Evolutionary conservation across 768 basidiomycete species (phyloP).

Genomic region (Leccinum ochraceum): DNA sequence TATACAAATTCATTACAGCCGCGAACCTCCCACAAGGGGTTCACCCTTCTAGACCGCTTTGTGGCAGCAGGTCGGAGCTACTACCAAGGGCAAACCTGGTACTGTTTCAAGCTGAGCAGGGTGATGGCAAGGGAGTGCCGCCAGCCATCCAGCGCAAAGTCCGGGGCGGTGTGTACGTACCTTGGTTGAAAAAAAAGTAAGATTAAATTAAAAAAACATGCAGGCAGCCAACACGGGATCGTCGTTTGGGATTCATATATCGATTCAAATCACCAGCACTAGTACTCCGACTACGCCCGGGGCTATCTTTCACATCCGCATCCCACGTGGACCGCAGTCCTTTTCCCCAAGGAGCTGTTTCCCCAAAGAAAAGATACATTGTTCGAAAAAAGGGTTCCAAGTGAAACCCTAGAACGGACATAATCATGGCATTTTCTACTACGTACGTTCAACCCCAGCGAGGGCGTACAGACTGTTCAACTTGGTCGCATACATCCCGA

Average conservation of each 20-base stretch:
- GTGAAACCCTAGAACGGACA: not conserved
- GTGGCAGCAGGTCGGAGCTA: not conserved
- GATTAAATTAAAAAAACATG: not conserved
- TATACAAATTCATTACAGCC: not conserved
- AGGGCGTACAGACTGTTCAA: conserved; percentile 27
- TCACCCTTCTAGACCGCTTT: not conserved
- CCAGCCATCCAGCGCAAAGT: not conserved
- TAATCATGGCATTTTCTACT: not conserved
- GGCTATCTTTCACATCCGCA: no score
- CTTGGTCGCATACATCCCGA: conserved; percentile 30
- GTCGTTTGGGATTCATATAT: not conserved
- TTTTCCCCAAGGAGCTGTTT: not conserved
- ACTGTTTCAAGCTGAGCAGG: not conserved
- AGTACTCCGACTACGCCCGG: not conserved
- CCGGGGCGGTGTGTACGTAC: not conserved
- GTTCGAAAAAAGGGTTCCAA: not conserved
- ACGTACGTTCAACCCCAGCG: conserved; percentile 3
- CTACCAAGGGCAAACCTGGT: not conserved
- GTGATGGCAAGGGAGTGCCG: not conserved
- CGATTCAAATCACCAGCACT: not conserved
- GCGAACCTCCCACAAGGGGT: not conserved
- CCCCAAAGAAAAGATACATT: not conserved
- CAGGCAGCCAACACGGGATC: not conserved
- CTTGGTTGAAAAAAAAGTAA: not conserved
- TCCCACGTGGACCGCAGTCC: not conserved